phyloP scores from a whole-genome alignment of 2,329 filamentous ascomycete genomes.

The Hypoxylon sp. region DNA sequence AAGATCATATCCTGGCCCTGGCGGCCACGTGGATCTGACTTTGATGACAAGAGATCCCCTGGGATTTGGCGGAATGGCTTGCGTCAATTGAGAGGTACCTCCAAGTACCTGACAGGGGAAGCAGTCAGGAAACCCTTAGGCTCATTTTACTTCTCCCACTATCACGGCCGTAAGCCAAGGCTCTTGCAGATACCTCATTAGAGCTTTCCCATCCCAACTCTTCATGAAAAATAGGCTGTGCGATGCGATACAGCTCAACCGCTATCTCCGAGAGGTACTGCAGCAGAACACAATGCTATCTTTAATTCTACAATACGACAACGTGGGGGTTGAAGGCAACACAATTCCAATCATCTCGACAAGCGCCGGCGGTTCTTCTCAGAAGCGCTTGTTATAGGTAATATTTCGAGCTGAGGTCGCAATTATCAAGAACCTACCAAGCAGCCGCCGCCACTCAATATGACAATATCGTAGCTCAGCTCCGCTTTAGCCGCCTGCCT shows the following conservation, averaged over 20 bases:
- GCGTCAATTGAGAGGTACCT: slow-evolving; percentile 45
- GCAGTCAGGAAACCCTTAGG: slow-evolving; percentile 24
- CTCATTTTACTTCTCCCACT: slow-evolving; percentile 43
- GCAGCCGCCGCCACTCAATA: slow-evolving; percentile 30
- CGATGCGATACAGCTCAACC: slow-evolving; percentile 28
- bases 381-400: slow-evolving; percentile 22
- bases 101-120: slow-evolving; percentile 44
- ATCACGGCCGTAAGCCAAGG: slow-evolving; percentile 44
- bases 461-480: slow-evolving; percentile 37
- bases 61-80: slow-evolving; percentile 49
- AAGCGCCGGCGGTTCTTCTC: slow-evolving; percentile 21
- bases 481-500: slow-evolving; percentile 44
- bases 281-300: slow-evolving; percentile 15
- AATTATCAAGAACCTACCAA: slow-evolving; percentile 30
- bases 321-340: slow-evolving; percentile 34
- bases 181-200: slow-evolving; percentile 24
- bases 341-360: slow-evolving; percentile 22
- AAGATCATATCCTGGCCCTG: slow-evolving; percentile 49
- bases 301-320: slow-evolving; percentile 20
- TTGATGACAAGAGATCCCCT: slow-evolving; percentile 51
- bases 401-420: slow-evolving; percentile 36
- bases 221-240: slow-evolving; percentile 20
- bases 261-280: slow-evolving; percentile 17
- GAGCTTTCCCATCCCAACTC: slow-evolving; percentile 20
- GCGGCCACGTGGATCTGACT: slow-evolving; percentile 54